Base-by-base conservation (phyloP, 2,329 filamentous ascomycete genomes). In the Phoma sp. region DNA sequence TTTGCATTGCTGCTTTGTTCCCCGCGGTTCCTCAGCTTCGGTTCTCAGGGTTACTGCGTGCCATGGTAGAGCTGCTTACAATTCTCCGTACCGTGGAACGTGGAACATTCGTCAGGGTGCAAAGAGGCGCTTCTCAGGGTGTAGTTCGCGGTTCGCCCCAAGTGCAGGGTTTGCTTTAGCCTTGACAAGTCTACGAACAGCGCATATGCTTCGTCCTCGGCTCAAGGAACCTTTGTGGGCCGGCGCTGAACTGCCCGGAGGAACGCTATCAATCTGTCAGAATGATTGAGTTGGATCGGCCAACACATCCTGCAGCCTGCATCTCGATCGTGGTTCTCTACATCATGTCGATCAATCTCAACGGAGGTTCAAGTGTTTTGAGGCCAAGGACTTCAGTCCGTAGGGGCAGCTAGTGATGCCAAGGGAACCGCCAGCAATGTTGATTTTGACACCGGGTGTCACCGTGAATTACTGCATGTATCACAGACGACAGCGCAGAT, bases 51-150 rank as follows among this genome's bases (percentile, higher is more conserved):
- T 23, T 41, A 18, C 30, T 33, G 41, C 14, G 46, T 38, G 46
- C 52, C 52, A 55, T 46, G 52, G 52, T 54, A 54, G 45, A 58
- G 58, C 35, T 57, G 25, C 38, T 58, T 32, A 29, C 27, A 29
- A 9, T 7, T 29, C 27, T 29, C 9, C 27, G 27, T 29, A 6
- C 27, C 9, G 27, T 29, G 27, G 9, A 29, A 29, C 27, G 27
- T 29, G 6, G 6, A 7, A 9, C 27, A 4, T 29, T 29, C 6
- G 27, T 6, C 6, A 29, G 27, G 6, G 27, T 7, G 27, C 27
- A 9, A 9, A 29, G 18, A 18, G 18, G 18, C 18, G 18, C 18
- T 18, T 18, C 18, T 18, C 18, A 18, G 18, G 18, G 18, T 18
- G 18, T 18, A 18, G 18, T 18, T 18, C 18, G 18, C 18, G 27